Percentiles rank a stretch among this genome's conserved stretches.
phyloP scores from a whole-genome alignment of 176 grass and related monocot genomes.

The Aegilops umbellulata region DNA sequence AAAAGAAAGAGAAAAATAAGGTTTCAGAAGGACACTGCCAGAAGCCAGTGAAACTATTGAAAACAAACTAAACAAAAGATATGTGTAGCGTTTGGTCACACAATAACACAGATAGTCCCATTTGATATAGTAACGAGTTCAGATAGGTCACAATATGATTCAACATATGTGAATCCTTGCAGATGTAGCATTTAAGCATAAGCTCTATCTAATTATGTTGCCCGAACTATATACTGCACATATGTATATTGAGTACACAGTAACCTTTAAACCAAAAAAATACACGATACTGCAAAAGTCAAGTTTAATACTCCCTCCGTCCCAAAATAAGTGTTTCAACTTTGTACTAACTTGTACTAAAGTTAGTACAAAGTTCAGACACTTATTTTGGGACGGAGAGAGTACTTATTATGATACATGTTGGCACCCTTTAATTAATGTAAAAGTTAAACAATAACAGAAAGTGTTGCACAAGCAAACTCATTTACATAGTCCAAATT shows the following conservation, averaged over 20 bases:
- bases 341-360: no score
- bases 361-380: no score
- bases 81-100: background rate
- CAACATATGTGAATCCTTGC: background rate
- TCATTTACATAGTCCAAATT: slow-evolving; percentile 1
- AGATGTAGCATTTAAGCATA: slow-evolving; percentile 11
- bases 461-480: background rate
- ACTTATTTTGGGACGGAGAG: no score
- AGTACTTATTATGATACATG: background rate
- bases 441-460: background rate
- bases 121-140: background rate
- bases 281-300: background rate
- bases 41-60: background rate
- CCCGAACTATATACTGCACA: background rate
- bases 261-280: background rate
- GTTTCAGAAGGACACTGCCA: slow-evolving; percentile 6
- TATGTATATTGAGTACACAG: background rate
- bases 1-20: slow-evolving; percentile 15
- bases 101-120: slow-evolving; percentile 19
- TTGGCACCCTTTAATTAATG: slow-evolving; percentile 14
- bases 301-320: background rate
- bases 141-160: background rate
- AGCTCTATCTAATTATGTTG: background rate
- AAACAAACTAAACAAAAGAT: slow-evolving; percentile 24
- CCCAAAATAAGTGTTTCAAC: no score